Percentiles rank a stretch among this genome's conserved stretches.
Conservation (phyloP, 164 flowering plant genomes). For the Tinospora cordifolia region DNA sequence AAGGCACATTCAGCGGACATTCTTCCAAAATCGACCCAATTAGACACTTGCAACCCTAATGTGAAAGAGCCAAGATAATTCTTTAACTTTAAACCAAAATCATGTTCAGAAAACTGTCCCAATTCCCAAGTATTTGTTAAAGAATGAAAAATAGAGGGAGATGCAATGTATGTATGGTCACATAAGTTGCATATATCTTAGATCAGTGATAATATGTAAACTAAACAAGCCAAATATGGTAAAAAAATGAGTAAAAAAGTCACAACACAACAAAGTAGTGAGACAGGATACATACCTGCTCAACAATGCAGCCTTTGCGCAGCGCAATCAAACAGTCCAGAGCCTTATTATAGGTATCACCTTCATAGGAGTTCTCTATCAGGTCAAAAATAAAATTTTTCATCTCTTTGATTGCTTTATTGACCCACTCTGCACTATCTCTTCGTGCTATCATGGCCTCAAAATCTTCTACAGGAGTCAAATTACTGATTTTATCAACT, state of each 20-base stretch:
- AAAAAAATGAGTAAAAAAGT: not conserved
- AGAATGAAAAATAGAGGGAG: not conserved
- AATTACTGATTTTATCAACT: slow-evolving; percentile 49
- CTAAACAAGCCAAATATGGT: not conserved
- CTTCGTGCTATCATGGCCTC: slow-evolving; percentile 83
- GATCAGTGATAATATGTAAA: not conserved
- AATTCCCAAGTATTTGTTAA: not conserved
- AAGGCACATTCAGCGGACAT: no score
- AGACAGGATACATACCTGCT: slow-evolving; percentile 45
- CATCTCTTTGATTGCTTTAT: slow-evolving; percentile 64
- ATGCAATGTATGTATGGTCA: not conserved
- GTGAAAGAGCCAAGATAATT: not conserved
- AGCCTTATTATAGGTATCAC: slow-evolving; percentile 51
- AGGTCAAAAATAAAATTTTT: slow-evolving; percentile 44
- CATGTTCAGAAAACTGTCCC: not conserved
- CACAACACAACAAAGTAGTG: slow-evolving; percentile 14
- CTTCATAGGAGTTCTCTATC: slow-evolving; percentile 50
- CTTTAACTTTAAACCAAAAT: not conserved
- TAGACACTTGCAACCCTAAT: no score
- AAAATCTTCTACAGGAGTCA: slow-evolving; percentile 72
- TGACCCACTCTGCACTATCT: slow-evolving; percentile 65
- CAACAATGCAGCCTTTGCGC: slow-evolving; percentile 78
- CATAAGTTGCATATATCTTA: not conserved
- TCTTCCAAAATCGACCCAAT: no score
- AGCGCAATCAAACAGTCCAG: slow-evolving; percentile 62